Percentiles rank a stretch among this genome's conserved stretches.
These are phyloP conservation scores for Pseudoturritis turrita DNA, from an alignment of 345 rosid genomes.

Conservation along the genomic window DNA sequence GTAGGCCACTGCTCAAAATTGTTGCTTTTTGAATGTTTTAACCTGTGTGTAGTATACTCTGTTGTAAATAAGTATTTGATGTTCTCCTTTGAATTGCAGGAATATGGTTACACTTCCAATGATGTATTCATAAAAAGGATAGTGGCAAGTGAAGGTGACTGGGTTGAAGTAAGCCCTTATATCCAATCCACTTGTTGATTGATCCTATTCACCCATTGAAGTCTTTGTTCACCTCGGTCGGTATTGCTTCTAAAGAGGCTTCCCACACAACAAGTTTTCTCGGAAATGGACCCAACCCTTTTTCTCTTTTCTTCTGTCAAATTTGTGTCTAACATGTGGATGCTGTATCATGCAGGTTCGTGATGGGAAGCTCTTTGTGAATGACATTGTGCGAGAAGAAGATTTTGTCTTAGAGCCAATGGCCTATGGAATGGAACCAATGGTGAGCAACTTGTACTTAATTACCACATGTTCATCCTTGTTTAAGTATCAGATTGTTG, in stretches of 20 bases:
- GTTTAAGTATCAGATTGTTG: not conserved
- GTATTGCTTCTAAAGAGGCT: constrained; percentile 18
- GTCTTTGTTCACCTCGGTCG: constrained; percentile 11
- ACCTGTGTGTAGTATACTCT: not conserved
- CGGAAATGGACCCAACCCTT: constrained; percentile 1
- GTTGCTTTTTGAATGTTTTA: not conserved
- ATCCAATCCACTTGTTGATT: constrained; percentile 35
- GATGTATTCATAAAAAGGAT: constrained; percentile 86
- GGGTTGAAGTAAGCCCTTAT: constrained; percentile 69
- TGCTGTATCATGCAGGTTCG: constrained; percentile 43
- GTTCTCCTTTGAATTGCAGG: constrained; percentile 37
- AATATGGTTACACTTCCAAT: constrained; percentile 45
- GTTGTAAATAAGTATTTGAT: constrained; percentile 3
- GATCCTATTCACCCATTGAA: constrained; percentile 19
- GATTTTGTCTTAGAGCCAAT: constrained; percentile 72
- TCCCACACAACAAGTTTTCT: constrained; percentile 1
- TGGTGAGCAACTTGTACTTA: constrained; percentile 40
- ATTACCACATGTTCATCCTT: not conserved
- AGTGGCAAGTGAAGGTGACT: constrained; percentile 88
- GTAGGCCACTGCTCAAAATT: constrained; percentile 23
- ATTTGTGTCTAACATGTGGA: not conserved
- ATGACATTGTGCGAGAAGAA: constrained; percentile 62
- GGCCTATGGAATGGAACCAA: constrained; percentile 58
- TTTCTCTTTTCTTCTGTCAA: not conserved
- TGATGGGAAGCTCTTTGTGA: constrained; percentile 69